Evolutionary conservation across 192 early-diverging fungal species (phyloP).

Genomic region (Mortierella hygrophila): DNA sequence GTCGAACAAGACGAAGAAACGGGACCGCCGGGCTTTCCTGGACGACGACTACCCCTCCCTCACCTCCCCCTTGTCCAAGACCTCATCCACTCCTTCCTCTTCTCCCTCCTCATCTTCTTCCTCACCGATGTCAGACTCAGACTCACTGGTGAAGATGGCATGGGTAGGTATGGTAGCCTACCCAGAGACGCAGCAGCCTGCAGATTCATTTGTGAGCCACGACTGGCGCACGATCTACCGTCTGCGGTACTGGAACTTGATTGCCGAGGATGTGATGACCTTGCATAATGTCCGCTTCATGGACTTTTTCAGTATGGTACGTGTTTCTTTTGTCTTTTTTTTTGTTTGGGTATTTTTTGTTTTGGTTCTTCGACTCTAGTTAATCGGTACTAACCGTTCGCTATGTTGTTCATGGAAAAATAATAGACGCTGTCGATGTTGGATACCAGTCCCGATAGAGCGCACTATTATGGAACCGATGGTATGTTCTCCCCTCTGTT

Average conservation of each 20-base stretch:
- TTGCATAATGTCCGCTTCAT: slow-evolving; percentile 36
- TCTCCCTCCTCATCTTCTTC: not conserved
- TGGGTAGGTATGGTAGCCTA: slow-evolving; percentile 43
- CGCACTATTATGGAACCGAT: slow-evolving; percentile 43
- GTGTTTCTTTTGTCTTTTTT: not conserved
- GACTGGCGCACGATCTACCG: slow-evolving; percentile 51
- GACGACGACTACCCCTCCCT: not conserved
- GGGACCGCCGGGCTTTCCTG: not conserved
- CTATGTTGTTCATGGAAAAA: not conserved
- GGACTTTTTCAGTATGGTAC: slow-evolving; percentile 54
- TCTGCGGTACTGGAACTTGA: slow-evolving; percentile 46
- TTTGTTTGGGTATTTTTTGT: not conserved
- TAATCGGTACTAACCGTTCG: not conserved
- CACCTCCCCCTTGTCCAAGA: not conserved
- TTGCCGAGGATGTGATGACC: slow-evolving; percentile 51
- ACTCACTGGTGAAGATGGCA: not conserved
- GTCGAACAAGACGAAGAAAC: too few relatives aligned
- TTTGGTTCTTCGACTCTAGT: not conserved
- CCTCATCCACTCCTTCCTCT: not conserved
- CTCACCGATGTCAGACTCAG: not conserved
- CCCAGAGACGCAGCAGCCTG: slow-evolving; percentile 28
- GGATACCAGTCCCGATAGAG: slow-evolving; percentile 41
- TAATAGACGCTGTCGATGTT: slow-evolving; percentile 47
- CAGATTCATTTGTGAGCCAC: slow-evolving; percentile 5
- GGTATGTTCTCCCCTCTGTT: slow-evolving; percentile 8